Base-by-base conservation (phyloP, 2,329 filamentous ascomycete species). In the Scopulariopsis brevicaulis region DNA sequence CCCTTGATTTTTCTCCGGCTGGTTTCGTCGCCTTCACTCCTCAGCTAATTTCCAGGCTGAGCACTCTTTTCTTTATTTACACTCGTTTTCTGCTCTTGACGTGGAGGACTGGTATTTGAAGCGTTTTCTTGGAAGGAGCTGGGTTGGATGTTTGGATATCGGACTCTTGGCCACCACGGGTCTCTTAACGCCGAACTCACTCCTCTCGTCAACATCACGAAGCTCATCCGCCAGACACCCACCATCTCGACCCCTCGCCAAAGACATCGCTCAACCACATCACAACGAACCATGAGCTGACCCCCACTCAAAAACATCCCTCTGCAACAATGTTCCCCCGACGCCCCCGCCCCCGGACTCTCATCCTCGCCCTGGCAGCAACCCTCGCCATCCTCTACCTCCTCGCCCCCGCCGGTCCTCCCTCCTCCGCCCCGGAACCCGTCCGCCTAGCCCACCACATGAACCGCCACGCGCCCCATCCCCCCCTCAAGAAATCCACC, bases 401-500 rank as follows among this genome's bases (percentile, higher is more conserved):
- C 28, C 32, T 52, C 28, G n/a, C 24, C 14, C 50, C 55, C 18
- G 4, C 25, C 15, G 34, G 15, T 32, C 48, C 55, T 22, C 55
- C 46, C 24, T n/a, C 28, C 48, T 32, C n/a, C 3, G n/a, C n/a
- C 25, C 25, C 46, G 8, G 48, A 51, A 25, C 34, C 43, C 46
- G 46, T 51, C 43, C 55, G 55, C 37, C 46, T 57, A 2, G 55
- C 48, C 28, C 52, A 46, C 46, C 48, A 57, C 46, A 57, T 57
- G 55, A 57, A 57, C 55, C 43, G 24, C 46, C 15, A 35, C 25
- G 25, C 55, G 25, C 43, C 46, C n/a, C 11, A 12, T 15, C 43
- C 55, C 14, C 46, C 25, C 55, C 35, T 37, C 53, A 35, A 59
- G 8, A 65, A 65, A 5, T 66, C 67, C 60, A 72, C 67, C 65